phyloP scores from a whole-genome alignment of 192 early-diverging fungal species.

The Backusella australiensis region DNA sequence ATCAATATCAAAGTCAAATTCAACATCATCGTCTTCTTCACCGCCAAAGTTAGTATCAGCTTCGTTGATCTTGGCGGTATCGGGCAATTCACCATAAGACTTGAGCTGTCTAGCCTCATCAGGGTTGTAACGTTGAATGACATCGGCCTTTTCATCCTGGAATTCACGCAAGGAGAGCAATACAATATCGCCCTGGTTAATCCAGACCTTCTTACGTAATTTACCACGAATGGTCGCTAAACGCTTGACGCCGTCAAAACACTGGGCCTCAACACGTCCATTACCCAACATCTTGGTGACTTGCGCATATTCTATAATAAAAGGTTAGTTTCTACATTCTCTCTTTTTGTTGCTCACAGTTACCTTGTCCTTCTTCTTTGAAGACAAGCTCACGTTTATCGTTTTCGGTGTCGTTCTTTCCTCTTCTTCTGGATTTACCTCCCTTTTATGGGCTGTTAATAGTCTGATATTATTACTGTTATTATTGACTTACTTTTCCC shows the following conservation, averaged over 20 bases:
- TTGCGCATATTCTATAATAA: slow-evolving; percentile 79
- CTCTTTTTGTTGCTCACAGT: neutral
- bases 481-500: slow-evolving; percentile 73
- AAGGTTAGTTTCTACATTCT: neutral
- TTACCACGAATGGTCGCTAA: slow-evolving; percentile 96
- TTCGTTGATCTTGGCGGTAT: slow-evolving; percentile 81
- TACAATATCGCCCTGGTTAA: slow-evolving; percentile 89
- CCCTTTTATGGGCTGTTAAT: slow-evolving; percentile 41
- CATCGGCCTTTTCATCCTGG: slow-evolving; percentile 88
- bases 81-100: slow-evolving; percentile 93
- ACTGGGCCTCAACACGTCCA: slow-evolving; percentile 88
- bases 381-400: slow-evolving; percentile 97
- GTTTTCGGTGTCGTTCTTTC: slow-evolving; percentile 95
- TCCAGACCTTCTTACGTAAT: slow-evolving; percentile 98
- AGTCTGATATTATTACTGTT: neutral
- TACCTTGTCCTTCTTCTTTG: slow-evolving; percentile 94
- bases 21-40: slow-evolving; percentile 65
- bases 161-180: slow-evolving; percentile 90
- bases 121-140: slow-evolving; percentile 93
- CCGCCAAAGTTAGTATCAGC: slow-evolving; percentile 60
- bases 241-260: slow-evolving; percentile 87
- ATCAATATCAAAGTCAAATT: slow-evolving; percentile 95
- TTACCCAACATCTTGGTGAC: slow-evolving; percentile 97
- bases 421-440: slow-evolving; percentile 86
- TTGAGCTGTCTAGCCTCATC: slow-evolving; percentile 95